phyloP scores from a whole-genome alignment of 1,284 basidiomycete genomes.

The Moniliophthora roreri region DNA sequence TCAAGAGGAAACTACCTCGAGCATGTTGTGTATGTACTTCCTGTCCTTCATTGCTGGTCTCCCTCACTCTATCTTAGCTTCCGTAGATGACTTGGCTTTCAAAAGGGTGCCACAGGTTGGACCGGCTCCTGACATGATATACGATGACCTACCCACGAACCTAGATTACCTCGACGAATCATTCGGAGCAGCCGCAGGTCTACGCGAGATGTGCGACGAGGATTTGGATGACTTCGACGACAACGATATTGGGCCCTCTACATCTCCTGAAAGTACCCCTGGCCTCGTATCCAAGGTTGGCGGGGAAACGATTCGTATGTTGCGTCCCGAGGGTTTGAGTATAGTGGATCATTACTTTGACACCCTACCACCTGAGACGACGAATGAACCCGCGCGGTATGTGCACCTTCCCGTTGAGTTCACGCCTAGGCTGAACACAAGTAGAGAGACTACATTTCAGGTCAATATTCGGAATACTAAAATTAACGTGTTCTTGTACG shows the following conservation, averaged over 20 bases:
- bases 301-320: constrained; percentile 84
- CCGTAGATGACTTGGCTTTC: constrained; percentile 87
- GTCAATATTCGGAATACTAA: constrained; percentile 64
- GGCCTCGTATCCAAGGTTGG: constrained; percentile 66
- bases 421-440: constrained; percentile 27
- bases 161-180: constrained; percentile 84
- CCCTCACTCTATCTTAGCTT: constrained; percentile 44
- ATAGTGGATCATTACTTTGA: constrained; percentile 76
- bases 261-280: constrained; percentile 24
- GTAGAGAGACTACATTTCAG: constrained; percentile 47
- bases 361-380: constrained; percentile 55
- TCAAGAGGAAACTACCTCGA: constrained; percentile 15
- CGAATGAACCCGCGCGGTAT: constrained; percentile 47
- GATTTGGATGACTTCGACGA: constrained; percentile 68
- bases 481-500: constrained; percentile 74
- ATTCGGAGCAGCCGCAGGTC: constrained; percentile 73
- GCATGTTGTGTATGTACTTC: constrained; percentile 34
- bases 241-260: constrained; percentile 35
- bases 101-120: constrained; percentile 70
- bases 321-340: constrained; percentile 57
- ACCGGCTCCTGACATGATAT: constrained; percentile 83
- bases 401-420: constrained; percentile 16
- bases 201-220: constrained; percentile 69
- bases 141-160: constrained; percentile 90
- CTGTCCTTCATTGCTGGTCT: background rate